Conservation (phyloP, 306 rosid genomes). For the Vigna angularis region DNA sequence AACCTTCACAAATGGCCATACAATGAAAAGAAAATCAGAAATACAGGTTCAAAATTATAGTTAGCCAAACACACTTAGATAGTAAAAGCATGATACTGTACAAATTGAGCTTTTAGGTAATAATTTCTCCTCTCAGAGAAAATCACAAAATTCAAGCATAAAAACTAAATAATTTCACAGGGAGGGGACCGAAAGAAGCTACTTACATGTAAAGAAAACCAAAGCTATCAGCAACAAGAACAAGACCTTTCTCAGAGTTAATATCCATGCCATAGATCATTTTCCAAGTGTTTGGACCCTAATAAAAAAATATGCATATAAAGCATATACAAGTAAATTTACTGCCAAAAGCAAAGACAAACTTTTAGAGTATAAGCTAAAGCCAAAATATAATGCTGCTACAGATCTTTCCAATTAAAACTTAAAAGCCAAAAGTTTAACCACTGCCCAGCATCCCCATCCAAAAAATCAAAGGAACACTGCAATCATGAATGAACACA, state of each 20-base stretch:
- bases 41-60: slow-evolving; percentile 1
- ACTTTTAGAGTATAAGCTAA: neutral
- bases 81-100: neutral
- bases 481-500: neutral
- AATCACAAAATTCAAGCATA: neutral
- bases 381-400: neutral
- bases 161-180: neutral
- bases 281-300: slow-evolving; percentile 83
- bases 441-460: neutral
- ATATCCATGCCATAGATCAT: slow-evolving; percentile 98
- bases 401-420: slow-evolving; percentile 17
- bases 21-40: slow-evolving; percentile 10
- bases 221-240: slow-evolving; percentile 84
- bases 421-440: slow-evolving; percentile 1
- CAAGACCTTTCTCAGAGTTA: slow-evolving; percentile 75
- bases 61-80: neutral
- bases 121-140: neutral
- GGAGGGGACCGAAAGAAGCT: slow-evolving; percentile 6
- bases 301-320: slow-evolving; percentile 11
- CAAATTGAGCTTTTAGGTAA: neutral
- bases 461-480: neutral
- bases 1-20: neutral
- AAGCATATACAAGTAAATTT: slow-evolving; percentile 28
- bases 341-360: slow-evolving; percentile 6
- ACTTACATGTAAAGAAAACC: slow-evolving; percentile 84